A percentile compares a stretch with the other conserved stretches of the same genome.
Evolutionary conservation across 495 filamentous ascomycete species (phyloP).

Genomic region (Delitschia confertaspora): DNA sequence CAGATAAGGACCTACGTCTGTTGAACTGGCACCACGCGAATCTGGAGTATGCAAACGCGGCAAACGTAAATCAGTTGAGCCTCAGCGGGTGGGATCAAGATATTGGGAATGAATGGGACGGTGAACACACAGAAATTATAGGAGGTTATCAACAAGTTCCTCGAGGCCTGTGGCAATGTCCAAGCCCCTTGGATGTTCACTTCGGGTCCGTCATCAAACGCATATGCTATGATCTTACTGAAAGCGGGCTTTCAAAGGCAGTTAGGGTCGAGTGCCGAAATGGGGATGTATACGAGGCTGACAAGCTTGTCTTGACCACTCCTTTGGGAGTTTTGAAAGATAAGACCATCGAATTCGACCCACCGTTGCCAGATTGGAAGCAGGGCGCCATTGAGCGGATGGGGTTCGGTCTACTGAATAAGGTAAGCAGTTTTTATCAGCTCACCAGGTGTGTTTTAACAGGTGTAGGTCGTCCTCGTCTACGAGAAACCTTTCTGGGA

Average conservation of each 20-base stretch:
- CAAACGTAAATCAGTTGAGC: slow-evolving; percentile 75
- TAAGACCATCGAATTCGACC: slow-evolving; percentile 63
- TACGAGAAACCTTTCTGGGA: slow-evolving; percentile 93
- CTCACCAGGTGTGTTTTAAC: not conserved
- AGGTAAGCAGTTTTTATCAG: slow-evolving; percentile 36
- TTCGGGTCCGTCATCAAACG: slow-evolving; percentile 58
- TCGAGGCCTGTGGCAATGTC: slow-evolving; percentile 65
- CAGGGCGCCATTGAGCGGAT: slow-evolving; percentile 69
- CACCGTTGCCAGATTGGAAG: slow-evolving; percentile 81
- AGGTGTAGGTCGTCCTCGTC: slow-evolving; percentile 60
- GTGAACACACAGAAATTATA: slow-evolving; percentile 81
- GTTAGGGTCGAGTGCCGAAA: slow-evolving; percentile 68
- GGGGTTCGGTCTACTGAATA: slow-evolving; percentile 92
- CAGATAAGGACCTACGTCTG: slow-evolving; percentile 75
- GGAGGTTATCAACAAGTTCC: slow-evolving; percentile 90
- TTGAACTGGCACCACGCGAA: slow-evolving; percentile 99
- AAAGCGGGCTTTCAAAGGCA: slow-evolving; percentile 27
- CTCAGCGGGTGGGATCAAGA: slow-evolving; percentile 93
- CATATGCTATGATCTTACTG: slow-evolving; percentile 51
- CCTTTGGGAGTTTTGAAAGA: slow-evolving; percentile 86
- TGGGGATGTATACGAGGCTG: slow-evolving; percentile 67
- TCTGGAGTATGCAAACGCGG: slow-evolving; percentile 92
- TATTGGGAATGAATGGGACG: slow-evolving; percentile 94
- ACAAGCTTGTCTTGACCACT: slow-evolving; percentile 78
- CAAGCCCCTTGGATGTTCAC: slow-evolving; percentile 69